These are phyloP conservation scores for Trifolium subterraneum DNA, from an alignment of 306 rosid genomes.

Conservation along the genomic window DNA sequence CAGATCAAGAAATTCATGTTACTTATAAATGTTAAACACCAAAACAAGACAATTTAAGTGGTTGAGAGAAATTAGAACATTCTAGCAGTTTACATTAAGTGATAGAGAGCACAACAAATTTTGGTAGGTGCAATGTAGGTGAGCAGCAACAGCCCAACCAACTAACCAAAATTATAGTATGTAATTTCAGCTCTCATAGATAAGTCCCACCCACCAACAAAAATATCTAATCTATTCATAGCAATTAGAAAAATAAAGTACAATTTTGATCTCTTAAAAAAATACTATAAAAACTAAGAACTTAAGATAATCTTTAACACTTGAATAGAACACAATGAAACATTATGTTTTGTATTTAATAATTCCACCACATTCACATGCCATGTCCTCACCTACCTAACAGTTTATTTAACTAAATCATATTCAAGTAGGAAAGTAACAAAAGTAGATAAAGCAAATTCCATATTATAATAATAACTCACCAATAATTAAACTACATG, in stretches of 20 bases:
- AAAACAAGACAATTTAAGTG: slow-evolving; percentile 6
- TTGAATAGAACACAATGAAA: background rate
- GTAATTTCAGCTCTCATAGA: slow-evolving; percentile 6
- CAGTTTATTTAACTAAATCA: slow-evolving; percentile 23
- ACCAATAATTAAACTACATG: slow-evolving; percentile 6
- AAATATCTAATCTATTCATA: slow-evolving; percentile 11
- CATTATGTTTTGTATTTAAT: background rate
- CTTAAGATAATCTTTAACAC: background rate
- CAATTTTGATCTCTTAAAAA: background rate
- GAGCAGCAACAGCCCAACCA: slow-evolving; percentile 22
- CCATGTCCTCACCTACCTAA: slow-evolving; percentile 11
- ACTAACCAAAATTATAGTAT: slow-evolving; percentile 15
- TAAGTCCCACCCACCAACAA: slow-evolving; percentile 25
- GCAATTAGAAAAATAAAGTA: background rate
- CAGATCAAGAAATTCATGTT: slow-evolving; percentile 22
- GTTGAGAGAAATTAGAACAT: slow-evolving; percentile 26
- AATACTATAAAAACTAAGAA: background rate
- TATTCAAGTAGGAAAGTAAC: slow-evolving; percentile 27
- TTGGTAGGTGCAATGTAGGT: slow-evolving; percentile 36
- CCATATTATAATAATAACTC: background rate
- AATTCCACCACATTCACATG: slow-evolving; percentile 1
- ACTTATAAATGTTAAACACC: slow-evolving; percentile 11
- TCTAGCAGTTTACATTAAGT: slow-evolving; percentile 5
- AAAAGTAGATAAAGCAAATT: slow-evolving; percentile 12
- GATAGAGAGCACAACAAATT: slow-evolving; percentile 11